A percentile compares a stretch with the other conserved stretches of the same genome.
phyloP scores from a whole-genome alignment of 2,329 filamentous ascomycete species.

The Phialophora verrucosa region DNA sequence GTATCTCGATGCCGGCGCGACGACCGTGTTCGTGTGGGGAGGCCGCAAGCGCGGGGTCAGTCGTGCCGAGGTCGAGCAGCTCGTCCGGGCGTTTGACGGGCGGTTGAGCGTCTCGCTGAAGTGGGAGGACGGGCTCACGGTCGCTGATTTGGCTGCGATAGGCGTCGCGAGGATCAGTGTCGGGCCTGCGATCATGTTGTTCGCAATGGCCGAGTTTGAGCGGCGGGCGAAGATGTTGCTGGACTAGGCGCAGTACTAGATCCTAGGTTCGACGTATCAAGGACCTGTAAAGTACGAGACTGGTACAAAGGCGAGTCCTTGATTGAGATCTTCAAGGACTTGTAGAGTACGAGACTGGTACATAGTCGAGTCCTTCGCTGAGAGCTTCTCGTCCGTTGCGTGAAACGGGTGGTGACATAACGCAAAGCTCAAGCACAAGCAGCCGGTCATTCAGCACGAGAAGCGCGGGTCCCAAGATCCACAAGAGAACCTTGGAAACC shows the following conservation, averaged over 20 bases:
- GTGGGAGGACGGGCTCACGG: constrained; percentile 49
- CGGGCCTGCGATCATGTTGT: constrained; percentile 49
- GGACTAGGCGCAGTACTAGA: constrained; percentile 1
- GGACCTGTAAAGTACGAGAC: no score
- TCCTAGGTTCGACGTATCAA: no score
- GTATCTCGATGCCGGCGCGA: constrained; percentile 65
- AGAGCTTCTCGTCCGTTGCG: no score
- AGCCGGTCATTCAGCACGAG: no score
- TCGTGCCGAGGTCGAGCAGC: constrained; percentile 53
- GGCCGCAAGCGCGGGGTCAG: constrained; percentile 53
- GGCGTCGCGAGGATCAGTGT: constrained; percentile 64
- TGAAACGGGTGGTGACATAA: no score
- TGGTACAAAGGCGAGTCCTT: no score
- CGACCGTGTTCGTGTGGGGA: constrained; percentile 67
- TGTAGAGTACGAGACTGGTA: no score
- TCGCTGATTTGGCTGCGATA: constrained; percentile 53
- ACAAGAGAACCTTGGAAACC: no score
- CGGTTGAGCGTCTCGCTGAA: constrained; percentile 56
- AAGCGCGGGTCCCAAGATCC: no score
- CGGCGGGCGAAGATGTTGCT: constrained; percentile 19
- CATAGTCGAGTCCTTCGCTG: no score
- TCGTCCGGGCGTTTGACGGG: constrained; percentile 58
- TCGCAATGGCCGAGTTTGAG: constrained; percentile 18
- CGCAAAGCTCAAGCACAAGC: no score
- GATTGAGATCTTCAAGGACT: no score